phyloP scores from a whole-genome alignment of 768 basidiomycete genomes.

The Porpolomopsis calyptriformis region DNA sequence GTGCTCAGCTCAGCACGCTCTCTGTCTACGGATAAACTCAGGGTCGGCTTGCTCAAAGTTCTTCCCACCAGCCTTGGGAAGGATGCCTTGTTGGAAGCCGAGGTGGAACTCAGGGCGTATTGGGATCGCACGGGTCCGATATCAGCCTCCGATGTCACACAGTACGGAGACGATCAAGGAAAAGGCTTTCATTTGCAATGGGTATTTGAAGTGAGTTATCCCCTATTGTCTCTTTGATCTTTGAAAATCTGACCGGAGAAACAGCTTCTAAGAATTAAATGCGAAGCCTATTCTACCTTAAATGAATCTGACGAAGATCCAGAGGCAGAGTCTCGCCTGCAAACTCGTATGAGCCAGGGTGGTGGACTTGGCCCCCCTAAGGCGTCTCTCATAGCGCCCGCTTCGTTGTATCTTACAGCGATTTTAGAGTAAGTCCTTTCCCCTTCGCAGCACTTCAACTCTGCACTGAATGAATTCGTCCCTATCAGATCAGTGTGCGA shows the following conservation, averaged over 20 bases:
- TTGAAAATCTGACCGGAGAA: constrained; percentile 9
- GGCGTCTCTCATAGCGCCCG: constrained; percentile 57
- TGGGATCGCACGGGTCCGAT: constrained; percentile 63
- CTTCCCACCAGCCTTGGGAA: constrained; percentile 79
- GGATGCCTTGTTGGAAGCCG: constrained; percentile 86
- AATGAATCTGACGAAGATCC: constrained; percentile 74
- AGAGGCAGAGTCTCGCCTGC: constrained; percentile 48
- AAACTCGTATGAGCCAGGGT: constrained; percentile 48
- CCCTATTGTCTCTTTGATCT: constrained; percentile 7
- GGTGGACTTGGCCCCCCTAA: constrained; percentile 40
- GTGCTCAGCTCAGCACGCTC: constrained; percentile 59
- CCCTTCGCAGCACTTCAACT: constrained; percentile 12
- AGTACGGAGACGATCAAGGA: constrained; percentile 37
- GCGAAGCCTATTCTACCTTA: constrained; percentile 79
- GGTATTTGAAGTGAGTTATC: constrained; percentile 57
- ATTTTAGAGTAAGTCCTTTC: constrained; percentile 72
- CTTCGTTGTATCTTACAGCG: constrained; percentile 83
- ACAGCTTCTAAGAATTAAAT: constrained; percentile 73
- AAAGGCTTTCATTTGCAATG: constrained; percentile 59
- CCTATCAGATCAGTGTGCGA: constrained; percentile 70
- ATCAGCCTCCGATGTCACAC: constrained; percentile 16
- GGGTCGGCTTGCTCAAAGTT: constrained; percentile 57
- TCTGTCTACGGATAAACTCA: constrained; percentile 62
- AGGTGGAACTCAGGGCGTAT: constrained; percentile 84
- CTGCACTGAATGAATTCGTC: constrained; percentile 18